phyloP scores from a whole-genome alignment of 2,329 filamentous ascomycete species.

The Aspergillus hiratsukae region DNA sequence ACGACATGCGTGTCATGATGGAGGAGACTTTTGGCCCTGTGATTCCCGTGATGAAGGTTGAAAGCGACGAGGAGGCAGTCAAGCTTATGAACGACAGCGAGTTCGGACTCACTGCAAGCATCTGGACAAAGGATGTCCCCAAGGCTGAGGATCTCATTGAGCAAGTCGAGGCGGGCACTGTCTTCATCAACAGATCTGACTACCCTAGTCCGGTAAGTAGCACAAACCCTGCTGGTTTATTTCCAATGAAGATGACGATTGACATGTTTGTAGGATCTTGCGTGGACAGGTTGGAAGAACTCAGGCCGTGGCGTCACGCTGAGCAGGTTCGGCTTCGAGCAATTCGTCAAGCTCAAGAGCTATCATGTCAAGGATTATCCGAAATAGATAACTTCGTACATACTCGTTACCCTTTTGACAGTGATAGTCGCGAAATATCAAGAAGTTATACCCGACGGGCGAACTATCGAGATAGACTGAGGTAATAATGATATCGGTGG shows the following conservation, averaged over 20 bases:
- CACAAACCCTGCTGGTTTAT: neutral
- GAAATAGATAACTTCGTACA: conserved; percentile 34
- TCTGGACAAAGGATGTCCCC: conserved; percentile 86
- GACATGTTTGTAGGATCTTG: conserved; percentile 61
- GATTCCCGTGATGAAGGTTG: conserved; percentile 84
- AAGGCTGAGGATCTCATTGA: conserved; percentile 73
- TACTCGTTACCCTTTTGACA: neutral
- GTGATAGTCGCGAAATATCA: neutral
- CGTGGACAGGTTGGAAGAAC: conserved; percentile 98
- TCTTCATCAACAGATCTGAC: conserved; percentile 93
- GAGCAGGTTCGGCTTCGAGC: conserved; percentile 86
- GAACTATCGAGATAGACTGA: neutral
- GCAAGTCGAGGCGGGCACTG: conserved; percentile 83
- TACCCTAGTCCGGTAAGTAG: conserved; percentile 79
- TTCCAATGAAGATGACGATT: neutral
- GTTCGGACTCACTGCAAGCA: conserved; percentile 90
- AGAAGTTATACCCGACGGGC: neutral
- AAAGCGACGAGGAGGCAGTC: conserved; percentile 74
- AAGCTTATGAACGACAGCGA: conserved; percentile 90
- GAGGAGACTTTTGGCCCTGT: conserved; percentile 93
- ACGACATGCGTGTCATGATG: conserved; percentile 80
- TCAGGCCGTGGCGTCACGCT: conserved; percentile 88
- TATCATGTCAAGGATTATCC: conserved; percentile 82
- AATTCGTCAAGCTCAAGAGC: conserved; percentile 95
- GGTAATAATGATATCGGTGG: neutral